phyloP scores from a whole-genome alignment of 192 early-diverging fungal species.

The Rhizophagus prolifer region DNA sequence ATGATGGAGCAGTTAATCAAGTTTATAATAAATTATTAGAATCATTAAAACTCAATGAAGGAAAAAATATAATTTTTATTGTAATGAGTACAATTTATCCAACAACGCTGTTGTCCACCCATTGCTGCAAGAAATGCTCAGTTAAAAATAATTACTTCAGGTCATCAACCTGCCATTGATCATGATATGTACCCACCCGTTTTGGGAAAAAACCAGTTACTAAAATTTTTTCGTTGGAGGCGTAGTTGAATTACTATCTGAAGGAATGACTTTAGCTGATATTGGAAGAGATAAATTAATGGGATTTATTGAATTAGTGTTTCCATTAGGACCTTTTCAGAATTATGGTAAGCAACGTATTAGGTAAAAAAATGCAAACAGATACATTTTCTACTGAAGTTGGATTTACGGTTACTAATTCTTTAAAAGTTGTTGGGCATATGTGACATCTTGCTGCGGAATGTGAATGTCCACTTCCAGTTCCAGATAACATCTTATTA shows the following conservation, averaged over 20 bases:
- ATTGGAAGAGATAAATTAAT: conserved; percentile 51
- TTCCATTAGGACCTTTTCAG: conserved; percentile 45
- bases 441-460: neutral
- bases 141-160: conserved; percentile 56
- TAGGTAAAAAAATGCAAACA: conserved; percentile 37
- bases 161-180: conserved; percentile 43
- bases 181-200: conserved; percentile 38
- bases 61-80: conserved; percentile 48
- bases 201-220: conserved; percentile 51
- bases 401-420: conserved; percentile 41
- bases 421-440: conserved; percentile 44
- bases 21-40: conserved; percentile 45
- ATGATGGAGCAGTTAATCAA: conserved; percentile 55
- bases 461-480: neutral
- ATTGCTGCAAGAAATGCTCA: conserved; percentile 44
- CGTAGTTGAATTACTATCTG: conserved; percentile 59
- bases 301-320: conserved; percentile 51
- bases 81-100: conserved; percentile 64
- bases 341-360: conserved; percentile 42
- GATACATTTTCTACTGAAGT: conserved; percentile 38
- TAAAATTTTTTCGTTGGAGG: conserved; percentile 62
- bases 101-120: conserved; percentile 44
- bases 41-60: neutral
- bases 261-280: conserved; percentile 62
- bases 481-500: neutral